Conservation (phyloP, 192 early-diverging fungal genomes). For the Spizellomyces sp. region DNA sequence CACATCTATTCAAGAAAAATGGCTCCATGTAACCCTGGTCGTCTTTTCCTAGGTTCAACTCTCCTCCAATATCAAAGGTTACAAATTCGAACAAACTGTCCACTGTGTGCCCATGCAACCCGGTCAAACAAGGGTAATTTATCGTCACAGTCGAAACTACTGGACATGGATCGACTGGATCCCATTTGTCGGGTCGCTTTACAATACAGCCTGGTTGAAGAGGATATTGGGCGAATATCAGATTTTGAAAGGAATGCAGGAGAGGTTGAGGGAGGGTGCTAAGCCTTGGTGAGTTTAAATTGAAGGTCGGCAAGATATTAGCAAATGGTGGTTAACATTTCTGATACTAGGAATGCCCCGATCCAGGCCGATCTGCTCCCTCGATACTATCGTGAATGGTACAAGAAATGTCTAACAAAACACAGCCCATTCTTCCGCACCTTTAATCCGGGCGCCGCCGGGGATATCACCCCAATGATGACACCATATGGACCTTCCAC, state of each 20-base stretch:
- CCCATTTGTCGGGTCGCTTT: conserved; percentile 29
- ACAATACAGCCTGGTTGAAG: conserved; percentile 22
- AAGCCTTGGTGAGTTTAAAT: conserved; percentile 24
- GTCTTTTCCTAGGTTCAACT: conserved; percentile 18
- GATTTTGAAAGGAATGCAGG: conserved; percentile 24
- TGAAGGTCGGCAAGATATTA: not conserved
- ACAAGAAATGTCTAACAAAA: conserved; percentile 19
- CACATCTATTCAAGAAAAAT: not conserved
- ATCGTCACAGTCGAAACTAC: conserved; percentile 29
- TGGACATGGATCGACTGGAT: conserved; percentile 28
- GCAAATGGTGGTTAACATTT: not conserved
- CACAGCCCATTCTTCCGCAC: conserved; percentile 15
- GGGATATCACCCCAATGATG: not conserved
- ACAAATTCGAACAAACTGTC: conserved; percentile 28
- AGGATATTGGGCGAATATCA: conserved; percentile 6
- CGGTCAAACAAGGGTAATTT: conserved; percentile 27
- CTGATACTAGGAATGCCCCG: conserved; percentile 20
- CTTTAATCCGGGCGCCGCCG: conserved; percentile 8
- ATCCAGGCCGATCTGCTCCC: conserved; percentile 34
- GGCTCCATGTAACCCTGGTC: not conserved
- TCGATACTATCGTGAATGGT: conserved; percentile 36
- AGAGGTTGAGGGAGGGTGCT: conserved; percentile 20
- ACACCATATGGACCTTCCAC: conserved; percentile 3
- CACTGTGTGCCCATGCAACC: conserved; percentile 26
- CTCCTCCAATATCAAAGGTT: conserved; percentile 3